A percentile compares a stretch with the other conserved stretches of the same genome.
Conservation (phyloP, 352 stramenopile species). For the Phytophthora melonis region DNA sequence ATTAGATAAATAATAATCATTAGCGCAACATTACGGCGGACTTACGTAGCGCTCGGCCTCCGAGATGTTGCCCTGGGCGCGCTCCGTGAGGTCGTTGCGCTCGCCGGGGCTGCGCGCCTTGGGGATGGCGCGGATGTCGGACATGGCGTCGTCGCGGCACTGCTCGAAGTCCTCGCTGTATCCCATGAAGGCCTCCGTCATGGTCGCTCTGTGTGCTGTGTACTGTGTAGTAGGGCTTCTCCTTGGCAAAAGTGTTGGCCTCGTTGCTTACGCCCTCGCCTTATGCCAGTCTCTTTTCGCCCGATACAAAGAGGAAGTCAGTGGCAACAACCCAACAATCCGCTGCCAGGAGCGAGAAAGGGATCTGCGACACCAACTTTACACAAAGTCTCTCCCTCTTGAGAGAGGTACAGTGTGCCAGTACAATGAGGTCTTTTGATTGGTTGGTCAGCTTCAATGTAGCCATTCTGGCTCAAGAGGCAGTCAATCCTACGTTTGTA, state of each 20-base stretch:
- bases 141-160: conserved; percentile 79
- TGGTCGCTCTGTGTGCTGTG: conserved; percentile 24
- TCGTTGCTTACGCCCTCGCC: conserved; percentile 11
- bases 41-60: conserved; percentile 82
- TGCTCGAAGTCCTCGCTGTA: conserved; percentile 90
- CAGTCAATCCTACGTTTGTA: no score
- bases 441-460: not conserved
- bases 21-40: not conserved
- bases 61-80: conserved; percentile 74
- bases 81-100: conserved; percentile 59
- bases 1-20: no score
- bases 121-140: conserved; percentile 71
- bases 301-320: conserved; percentile 41
- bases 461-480: no score
- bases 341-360: conserved; percentile 11
- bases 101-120: conserved; percentile 51
- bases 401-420: conserved; percentile 19
- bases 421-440: conserved; percentile 14
- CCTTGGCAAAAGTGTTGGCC: not conserved
- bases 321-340: conserved; percentile 44
- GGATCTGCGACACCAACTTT: conserved; percentile 33
- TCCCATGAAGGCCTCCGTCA: conserved; percentile 83
- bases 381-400: conserved; percentile 24
- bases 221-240: not conserved
- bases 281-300: conserved; percentile 1